A percentile compares a stretch with the other conserved stretches of the same genome.
Conservation (phyloP, 371 early-diverging fungal species). For the Conidiobolus coronatus region DNA sequence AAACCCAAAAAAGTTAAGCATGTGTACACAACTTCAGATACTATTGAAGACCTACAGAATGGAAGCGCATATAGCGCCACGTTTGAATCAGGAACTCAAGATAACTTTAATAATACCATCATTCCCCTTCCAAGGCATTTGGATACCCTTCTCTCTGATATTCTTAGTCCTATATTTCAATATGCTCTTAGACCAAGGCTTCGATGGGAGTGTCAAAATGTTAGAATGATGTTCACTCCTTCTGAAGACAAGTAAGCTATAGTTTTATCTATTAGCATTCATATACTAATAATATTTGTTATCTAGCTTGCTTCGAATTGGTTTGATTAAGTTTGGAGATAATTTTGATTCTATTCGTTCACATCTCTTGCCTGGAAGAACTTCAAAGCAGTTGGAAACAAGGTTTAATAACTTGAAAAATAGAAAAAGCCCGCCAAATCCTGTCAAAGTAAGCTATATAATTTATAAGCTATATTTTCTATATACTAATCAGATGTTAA, state of each 20-base stretch:
- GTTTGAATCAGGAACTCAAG: neutral
- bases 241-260: conserved; percentile 1
- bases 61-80: neutral
- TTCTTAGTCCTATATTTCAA: conserved; percentile 1
- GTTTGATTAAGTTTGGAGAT: conserved; percentile 18
- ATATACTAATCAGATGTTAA: neutral
- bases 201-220: neutral
- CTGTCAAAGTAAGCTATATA: conserved; percentile 5
- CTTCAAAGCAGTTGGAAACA: conserved; percentile 15
- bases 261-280: neutral
- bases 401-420: conserved; percentile 16
- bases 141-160: neutral
- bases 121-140: neutral
- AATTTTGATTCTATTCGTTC: conserved; percentile 14
- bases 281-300: neutral
- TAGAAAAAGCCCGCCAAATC: conserved; percentile 10
- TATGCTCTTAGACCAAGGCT: neutral
- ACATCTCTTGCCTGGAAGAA: conserved; percentile 17
- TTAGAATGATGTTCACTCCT: neutral
- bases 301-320: conserved; percentile 12
- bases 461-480: too few species aligned
- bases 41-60: neutral
- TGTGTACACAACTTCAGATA: too few species aligned
- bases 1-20: neutral
- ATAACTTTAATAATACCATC: neutral